Conservation (phyloP, 305 asterid species). For the Stenogyne calaminthoides region DNA sequence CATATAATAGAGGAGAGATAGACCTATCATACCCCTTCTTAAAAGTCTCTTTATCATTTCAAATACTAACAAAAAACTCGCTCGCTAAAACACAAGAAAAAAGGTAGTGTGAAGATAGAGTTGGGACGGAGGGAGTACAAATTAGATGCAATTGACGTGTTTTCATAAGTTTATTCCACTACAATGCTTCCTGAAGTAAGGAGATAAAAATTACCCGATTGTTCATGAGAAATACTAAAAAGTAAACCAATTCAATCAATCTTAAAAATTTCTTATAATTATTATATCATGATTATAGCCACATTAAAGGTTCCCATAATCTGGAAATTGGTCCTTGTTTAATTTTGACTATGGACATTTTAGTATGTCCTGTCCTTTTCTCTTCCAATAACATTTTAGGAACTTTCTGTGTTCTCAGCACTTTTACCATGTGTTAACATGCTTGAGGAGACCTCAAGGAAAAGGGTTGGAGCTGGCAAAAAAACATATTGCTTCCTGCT, state of each 20-base stretch:
- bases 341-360: constrained; percentile 2
- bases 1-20: too few relatives aligned
- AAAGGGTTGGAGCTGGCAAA: constrained; percentile 95
- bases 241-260: neutral
- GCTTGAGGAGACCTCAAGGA: constrained; percentile 95
- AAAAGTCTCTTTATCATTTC: too few relatives aligned
- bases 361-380: constrained; percentile 21
- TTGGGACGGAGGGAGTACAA: too few relatives aligned
- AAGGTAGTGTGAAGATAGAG: too few relatives aligned
- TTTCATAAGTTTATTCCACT: constrained; percentile 21
- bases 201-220: constrained; percentile 2
- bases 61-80: too few relatives aligned
- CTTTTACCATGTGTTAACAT: constrained; percentile 75
- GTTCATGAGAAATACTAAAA: neutral
- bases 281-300: neutral
- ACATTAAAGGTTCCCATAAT: constrained; percentile 1
- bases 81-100: too few relatives aligned
- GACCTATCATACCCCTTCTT: too few relatives aligned
- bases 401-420: constrained; percentile 60
- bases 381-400: constrained; percentile 30
- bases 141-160: constrained; percentile 24
- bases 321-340: constrained; percentile 5
- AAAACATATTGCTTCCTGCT: constrained; percentile 78
- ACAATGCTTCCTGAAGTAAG: constrained; percentile 22
- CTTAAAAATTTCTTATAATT: neutral